phyloP scores from a whole-genome alignment of 1,284 basidiomycete species.

The Afroboletus lepidellus region DNA sequence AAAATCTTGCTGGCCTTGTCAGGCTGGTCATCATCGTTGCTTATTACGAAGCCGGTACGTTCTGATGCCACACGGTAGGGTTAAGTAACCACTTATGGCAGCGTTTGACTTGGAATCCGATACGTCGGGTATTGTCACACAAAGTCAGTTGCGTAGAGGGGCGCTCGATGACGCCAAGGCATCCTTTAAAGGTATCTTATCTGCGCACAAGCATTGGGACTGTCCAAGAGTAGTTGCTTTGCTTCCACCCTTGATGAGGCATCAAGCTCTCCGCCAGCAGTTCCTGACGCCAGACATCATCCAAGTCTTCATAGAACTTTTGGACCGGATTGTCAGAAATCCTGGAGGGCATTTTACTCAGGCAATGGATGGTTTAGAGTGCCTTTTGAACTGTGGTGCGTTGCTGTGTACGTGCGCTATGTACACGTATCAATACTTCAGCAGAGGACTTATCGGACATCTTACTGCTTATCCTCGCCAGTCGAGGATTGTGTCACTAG shows the following conservation, averaged over 20 bases:
- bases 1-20: slow-evolving; percentile 9
- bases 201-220: slow-evolving; percentile 13
- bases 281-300: slow-evolving; percentile 22
- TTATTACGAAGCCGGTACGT: slow-evolving; percentile 28
- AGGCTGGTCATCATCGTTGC: slow-evolving; percentile 26
- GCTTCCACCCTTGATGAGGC: slow-evolving; percentile 17
- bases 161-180: slow-evolving; percentile 10
- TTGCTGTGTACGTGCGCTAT: not conserved
- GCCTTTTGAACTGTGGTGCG: slow-evolving; percentile 23
- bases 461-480: no score
- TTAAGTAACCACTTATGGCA: no score
- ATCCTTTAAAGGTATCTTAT: slow-evolving; percentile 11
- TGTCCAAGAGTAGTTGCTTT: slow-evolving; percentile 25
- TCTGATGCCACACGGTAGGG: no score
- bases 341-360: slow-evolving; percentile 13
- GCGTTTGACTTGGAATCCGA: no score
- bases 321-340: slow-evolving; percentile 14
- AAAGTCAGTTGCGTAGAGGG: no score
- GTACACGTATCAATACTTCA: not conserved
- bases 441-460: slow-evolving; percentile 20
- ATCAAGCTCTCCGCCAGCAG: slow-evolving; percentile 12
- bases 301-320: slow-evolving; percentile 9
- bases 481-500: no score
- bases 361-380: slow-evolving; percentile 23
- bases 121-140: no score